A percentile compares a stretch with the other conserved stretches of the same genome.
phyloP scores from a whole-genome alignment of 2,329 filamentous ascomycete genomes.

The Simplicillium aogashimaense region DNA sequence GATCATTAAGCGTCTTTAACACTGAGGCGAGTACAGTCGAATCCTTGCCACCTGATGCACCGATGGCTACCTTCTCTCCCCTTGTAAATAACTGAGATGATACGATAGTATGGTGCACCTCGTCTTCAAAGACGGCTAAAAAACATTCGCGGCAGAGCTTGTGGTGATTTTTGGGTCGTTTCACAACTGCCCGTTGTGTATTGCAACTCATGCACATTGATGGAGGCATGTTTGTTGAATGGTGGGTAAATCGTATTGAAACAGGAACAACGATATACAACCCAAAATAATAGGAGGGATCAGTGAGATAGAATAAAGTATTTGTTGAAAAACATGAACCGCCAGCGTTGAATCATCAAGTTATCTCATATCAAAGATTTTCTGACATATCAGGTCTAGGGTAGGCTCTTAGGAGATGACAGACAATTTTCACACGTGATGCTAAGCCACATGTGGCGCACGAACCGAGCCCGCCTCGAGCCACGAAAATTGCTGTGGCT shows the following conservation, averaged over 20 bases:
- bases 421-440: conserved; percentile 6
- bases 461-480: conserved; percentile 6
- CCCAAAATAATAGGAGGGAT: too few relatives aligned
- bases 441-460: conserved; percentile 1
- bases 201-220: conserved; percentile 68
- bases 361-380: not conserved
- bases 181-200: conserved; percentile 71
- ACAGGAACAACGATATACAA: too few relatives aligned
- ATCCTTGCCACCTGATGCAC: conserved; percentile 94
- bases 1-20: conserved; percentile 86
- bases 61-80: conserved; percentile 86
- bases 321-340: too few relatives aligned
- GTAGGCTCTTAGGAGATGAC: conserved; percentile 1
- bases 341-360: too few relatives aligned
- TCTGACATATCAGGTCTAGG: not conserved
- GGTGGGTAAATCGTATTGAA: not conserved
- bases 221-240: conserved; percentile 55
- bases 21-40: conserved; percentile 93
- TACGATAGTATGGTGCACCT: conserved; percentile 87
- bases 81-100: conserved; percentile 70
- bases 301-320: too few relatives aligned
- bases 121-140: conserved; percentile 76
- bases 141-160: conserved; percentile 91
- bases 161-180: conserved; percentile 88
- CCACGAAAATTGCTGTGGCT: conserved; percentile 7